Base-by-base conservation (phyloP, 2,329 filamentous ascomycete species). In the Botryotinia convoluta region DNA sequence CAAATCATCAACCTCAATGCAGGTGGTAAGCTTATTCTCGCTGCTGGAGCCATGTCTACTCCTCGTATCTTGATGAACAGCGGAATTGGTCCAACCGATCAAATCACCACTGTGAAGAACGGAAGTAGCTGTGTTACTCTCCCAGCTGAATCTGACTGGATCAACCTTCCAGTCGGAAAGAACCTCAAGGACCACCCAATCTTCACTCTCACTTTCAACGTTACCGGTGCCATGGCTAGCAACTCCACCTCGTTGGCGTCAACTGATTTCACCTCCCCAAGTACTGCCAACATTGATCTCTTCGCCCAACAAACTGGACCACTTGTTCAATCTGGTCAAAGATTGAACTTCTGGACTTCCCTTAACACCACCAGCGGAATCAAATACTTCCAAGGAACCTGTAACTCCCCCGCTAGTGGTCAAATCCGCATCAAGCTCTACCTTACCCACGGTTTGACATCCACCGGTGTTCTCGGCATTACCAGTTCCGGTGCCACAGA, bases 161-260 rank as follows among this genome's bases (percentile, higher is more conserved):
- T 90, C 70, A 81, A 85, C n/a, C 83, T 89, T 3, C 88, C 88
- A 0, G 87, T 90, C 1, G 88, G 88, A 26, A 83, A 87, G 79
- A 88, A 88, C 77, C 82, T 90, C 9, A 84, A 87, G 73, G 88
- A 90, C 71, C 82, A 82, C 85, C 89, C 83, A 84, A 92, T 87
- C 79, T 78, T 77, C 62, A 77, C 74, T 29, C 57, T 76, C 16
- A 73, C 69, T 9, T 79, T 75, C 70, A 79, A 78, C 57, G 73
- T 74, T 68, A 76, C 76, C 18, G 71, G 48, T 18, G 22, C 62
- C 8, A 59, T 69, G 29, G 48, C 48, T 16, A 59, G 62, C 29
- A 72, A 72, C 16, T 67, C 29, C 26, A 67, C 60, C 22, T 72
- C 61, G 16, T 45, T 72, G n/a, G 20, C 45, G 16, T 32, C 35